These are phyloP conservation scores for Teratosphaeria viscida DNA, from an alignment of 2,329 filamentous ascomycete species.

Conservation along the genomic window DNA sequence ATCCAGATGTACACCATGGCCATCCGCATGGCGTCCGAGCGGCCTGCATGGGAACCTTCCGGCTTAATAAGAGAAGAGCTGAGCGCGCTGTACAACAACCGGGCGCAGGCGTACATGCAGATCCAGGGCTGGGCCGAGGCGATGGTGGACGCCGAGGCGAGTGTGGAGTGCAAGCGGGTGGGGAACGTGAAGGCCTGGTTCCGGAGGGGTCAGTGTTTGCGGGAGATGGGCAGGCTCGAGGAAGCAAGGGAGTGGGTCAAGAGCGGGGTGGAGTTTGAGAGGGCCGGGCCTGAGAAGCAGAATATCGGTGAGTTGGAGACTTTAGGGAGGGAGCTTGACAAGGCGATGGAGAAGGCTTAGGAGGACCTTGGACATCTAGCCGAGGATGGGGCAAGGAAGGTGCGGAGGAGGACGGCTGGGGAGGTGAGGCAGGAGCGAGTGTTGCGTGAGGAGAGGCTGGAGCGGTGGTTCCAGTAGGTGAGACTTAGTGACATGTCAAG, in stretches of 20 bases:
- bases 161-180: constrained; percentile 74
- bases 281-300: constrained; percentile 22
- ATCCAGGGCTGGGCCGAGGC: constrained; percentile 74
- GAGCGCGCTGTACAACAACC: constrained; percentile 67
- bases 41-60: constrained; percentile 81
- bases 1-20: constrained; percentile 75
- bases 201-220: constrained; percentile 70
- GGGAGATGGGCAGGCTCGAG: constrained; percentile 80
- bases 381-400: background rate
- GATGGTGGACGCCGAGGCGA: constrained; percentile 75
- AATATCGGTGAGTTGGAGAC: constrained; percentile 22
- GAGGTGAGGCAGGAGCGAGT: background rate
- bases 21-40: constrained; percentile 72
- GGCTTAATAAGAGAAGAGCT: constrained; percentile 79
- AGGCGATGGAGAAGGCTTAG: constrained; percentile 5
- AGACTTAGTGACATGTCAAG: too few species aligned
- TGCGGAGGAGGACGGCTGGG: background rate
- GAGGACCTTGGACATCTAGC: background rate
- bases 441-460: too few species aligned
- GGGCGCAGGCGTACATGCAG: constrained; percentile 83
- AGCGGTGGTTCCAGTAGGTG: too few species aligned
- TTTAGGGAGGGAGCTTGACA: constrained; percentile 17
- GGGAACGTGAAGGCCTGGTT: constrained; percentile 95
- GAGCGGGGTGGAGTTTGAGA: constrained; percentile 57
- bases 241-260: constrained; percentile 74